Conservation (phyloP, 1,139 yeast genomes). For the Geotrichum carabidarum region DNA sequence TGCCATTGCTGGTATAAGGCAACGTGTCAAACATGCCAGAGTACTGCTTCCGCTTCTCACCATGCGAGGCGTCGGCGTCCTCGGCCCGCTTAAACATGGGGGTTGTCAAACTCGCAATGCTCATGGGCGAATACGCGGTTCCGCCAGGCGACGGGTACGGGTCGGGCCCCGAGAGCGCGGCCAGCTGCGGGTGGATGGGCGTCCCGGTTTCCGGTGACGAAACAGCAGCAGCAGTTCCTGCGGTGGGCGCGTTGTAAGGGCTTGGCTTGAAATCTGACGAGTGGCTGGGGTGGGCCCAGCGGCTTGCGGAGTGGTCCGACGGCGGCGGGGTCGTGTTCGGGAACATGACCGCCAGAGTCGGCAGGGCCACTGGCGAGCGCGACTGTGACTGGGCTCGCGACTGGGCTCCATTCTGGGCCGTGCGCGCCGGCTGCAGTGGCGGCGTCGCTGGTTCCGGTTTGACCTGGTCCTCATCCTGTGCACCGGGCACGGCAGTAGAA, state of each 20-base stretch:
- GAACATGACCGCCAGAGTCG: background rate
- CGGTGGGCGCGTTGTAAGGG: background rate
- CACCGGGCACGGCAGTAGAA: background rate
- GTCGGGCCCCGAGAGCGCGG: background rate
- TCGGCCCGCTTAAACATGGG: background rate
- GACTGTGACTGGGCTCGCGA: background rate
- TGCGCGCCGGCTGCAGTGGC: background rate
- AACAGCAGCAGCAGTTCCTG: background rate
- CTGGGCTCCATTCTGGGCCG: no score
- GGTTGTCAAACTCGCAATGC: conserved; percentile 11
- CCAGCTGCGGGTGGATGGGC: conserved; percentile 4
- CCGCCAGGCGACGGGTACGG: background rate
- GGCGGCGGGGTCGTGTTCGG: background rate
- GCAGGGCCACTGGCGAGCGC: background rate
- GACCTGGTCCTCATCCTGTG: background rate
- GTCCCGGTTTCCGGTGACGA: background rate
- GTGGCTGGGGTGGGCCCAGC: background rate
- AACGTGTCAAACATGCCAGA: background rate
- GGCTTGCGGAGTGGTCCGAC: background rate
- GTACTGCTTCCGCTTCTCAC: background rate
- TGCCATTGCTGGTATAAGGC: background rate
- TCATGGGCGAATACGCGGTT: conserved; percentile 8
- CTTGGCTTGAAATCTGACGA: background rate
- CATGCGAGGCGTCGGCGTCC: background rate
- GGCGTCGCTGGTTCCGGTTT: background rate